Percentiles rank a stretch among this genome's conserved stretches.
These are phyloP conservation scores for Fusarium albosuccineum DNA, from an alignment of 2,329 filamentous ascomycete species.

Conservation along the genomic window DNA sequence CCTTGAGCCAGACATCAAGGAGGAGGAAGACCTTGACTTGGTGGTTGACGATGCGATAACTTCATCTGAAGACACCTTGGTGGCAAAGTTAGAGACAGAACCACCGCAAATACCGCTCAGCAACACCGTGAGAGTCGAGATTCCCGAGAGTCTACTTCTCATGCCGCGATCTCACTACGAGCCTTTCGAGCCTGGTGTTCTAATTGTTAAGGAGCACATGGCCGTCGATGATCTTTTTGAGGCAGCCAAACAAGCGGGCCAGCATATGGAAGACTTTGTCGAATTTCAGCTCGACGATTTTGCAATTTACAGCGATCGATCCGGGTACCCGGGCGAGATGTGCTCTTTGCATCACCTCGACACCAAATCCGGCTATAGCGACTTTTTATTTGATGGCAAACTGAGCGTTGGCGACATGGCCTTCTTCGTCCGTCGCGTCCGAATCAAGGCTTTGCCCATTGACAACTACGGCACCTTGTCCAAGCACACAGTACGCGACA, in stretches of 20 bases:
- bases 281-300: slow-evolving; percentile 71
- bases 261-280: slow-evolving; percentile 49
- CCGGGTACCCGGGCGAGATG: slow-evolving; percentile 62
- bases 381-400: slow-evolving; percentile 71
- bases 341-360: slow-evolving; percentile 66
- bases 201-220: slow-evolving; percentile 41
- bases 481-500: slow-evolving; percentile 60
- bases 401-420: slow-evolving; percentile 59
- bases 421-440: slow-evolving; percentile 67
- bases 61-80: slow-evolving; percentile 2
- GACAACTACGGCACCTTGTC: slow-evolving; percentile 71
- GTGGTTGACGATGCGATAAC: background rate
- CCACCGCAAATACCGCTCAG: slow-evolving; percentile 1
- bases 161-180: slow-evolving; percentile 50
- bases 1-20: slow-evolving; percentile 10
- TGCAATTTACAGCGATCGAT: slow-evolving; percentile 63
- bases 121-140: slow-evolving; percentile 39
- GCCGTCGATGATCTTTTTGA: slow-evolving; percentile 25
- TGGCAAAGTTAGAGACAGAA: background rate
- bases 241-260: slow-evolving; percentile 19
- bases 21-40: background rate
- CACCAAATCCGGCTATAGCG: slow-evolving; percentile 49
- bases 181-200: slow-evolving; percentile 47
- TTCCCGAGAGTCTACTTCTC: slow-evolving; percentile 46
- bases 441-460: slow-evolving; percentile 72